Evolutionary conservation across 768 basidiomycete species (phyloP).

Genomic region (Trametes villosa): DNA sequence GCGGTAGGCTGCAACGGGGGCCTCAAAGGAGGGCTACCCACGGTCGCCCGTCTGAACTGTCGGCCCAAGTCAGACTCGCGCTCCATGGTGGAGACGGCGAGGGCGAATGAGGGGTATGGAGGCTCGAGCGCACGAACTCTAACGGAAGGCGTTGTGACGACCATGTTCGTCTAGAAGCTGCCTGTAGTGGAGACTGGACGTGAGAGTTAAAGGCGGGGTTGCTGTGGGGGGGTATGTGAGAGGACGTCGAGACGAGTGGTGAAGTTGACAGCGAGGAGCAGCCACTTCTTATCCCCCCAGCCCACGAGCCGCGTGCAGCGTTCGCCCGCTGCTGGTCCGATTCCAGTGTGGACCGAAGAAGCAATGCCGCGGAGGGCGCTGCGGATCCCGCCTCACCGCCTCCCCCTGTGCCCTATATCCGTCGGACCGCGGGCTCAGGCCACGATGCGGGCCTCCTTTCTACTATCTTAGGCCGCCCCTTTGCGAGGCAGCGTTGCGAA

Average conservation of each 20-base stretch:
- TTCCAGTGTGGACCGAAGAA: not conserved
- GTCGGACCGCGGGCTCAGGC: not conserved
- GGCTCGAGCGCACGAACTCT: too few relatives aligned
- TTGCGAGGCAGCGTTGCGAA: not conserved
- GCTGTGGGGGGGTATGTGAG: not conserved
- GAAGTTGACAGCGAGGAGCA: too few relatives aligned
- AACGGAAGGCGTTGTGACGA: too few relatives aligned
- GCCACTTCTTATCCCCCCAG: not conserved
- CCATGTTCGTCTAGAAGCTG: too few relatives aligned
- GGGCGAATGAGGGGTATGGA: not conserved
- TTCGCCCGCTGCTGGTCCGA: not conserved
- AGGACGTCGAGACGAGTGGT: not conserved
- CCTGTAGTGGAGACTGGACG: too few relatives aligned
- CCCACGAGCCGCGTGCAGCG: not conserved
- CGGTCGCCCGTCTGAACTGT: not conserved
- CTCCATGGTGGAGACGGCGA: conserved; percentile 1
- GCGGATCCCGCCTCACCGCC: not conserved
- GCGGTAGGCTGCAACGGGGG: not conserved
- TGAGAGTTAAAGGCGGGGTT: too few relatives aligned
- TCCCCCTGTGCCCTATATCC: not conserved
- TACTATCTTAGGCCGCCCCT: not conserved
- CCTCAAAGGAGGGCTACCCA: not conserved
- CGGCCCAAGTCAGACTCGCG: not conserved
- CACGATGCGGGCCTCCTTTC: not conserved
- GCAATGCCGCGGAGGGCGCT: not conserved